These are phyloP conservation scores for Solanum bukasovii DNA, from an alignment of 257 asterid species.

Conservation along the genomic window DNA sequence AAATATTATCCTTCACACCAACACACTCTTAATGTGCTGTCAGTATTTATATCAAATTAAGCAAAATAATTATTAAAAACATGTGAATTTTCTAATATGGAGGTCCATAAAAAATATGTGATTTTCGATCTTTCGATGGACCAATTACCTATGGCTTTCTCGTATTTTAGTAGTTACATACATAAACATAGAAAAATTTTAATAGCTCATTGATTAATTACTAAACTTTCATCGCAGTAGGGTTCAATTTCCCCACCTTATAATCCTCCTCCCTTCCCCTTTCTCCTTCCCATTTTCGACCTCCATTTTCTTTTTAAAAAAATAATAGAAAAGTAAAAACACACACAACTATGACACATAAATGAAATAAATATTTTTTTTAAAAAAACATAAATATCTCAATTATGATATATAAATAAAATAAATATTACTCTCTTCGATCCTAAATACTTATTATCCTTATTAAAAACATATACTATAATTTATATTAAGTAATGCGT, in stretches of 20 bases:
- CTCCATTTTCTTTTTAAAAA: not conserved
- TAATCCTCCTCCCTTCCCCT: not conserved
- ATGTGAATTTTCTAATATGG: accelerated
- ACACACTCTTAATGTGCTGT: not conserved
- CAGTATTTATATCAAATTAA: not conserved
- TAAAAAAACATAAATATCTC: not conserved
- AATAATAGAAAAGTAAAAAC: no score
- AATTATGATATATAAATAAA: not conserved
- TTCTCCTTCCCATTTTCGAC: not conserved
- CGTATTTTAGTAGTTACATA: not conserved
- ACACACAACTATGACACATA: not conserved
- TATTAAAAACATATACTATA: no score
- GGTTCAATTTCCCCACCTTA: not conserved
- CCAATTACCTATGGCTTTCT: not conserved
- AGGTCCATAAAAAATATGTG: not conserved
- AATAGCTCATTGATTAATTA: not conserved
- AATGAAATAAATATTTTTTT: not conserved
- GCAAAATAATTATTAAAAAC: not conserved
- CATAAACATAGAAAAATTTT: not conserved
- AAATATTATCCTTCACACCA: accelerated
- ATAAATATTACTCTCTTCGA: not conserved
- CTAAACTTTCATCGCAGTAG: not conserved
- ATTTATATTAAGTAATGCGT: not conserved
- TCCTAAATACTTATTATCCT: no score
- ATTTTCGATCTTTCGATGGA: not conserved